Percentiles rank a stretch among this genome's conserved stretches.
Conservation (phyloP, 495 filamentous ascomycete species). For the Penicillium lagena region DNA sequence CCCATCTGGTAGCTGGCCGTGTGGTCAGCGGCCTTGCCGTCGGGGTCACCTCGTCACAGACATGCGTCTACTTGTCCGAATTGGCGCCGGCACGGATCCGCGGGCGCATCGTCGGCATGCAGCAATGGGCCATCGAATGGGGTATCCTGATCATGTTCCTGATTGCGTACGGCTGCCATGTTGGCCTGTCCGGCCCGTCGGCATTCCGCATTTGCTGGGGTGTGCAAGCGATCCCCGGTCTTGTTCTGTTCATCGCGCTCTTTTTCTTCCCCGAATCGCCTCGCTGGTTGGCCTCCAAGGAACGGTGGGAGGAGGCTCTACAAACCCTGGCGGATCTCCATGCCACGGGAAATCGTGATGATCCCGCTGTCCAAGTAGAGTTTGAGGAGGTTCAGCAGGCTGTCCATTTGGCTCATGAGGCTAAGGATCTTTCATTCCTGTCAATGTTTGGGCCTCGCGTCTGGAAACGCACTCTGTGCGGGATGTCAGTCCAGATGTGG, state of each 20-base stretch:
- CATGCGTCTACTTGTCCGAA: conserved; percentile 77
- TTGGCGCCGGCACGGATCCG: conserved; percentile 60
- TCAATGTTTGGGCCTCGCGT: conserved; percentile 54
- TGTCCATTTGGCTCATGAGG: conserved; percentile 40
- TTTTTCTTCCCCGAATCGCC: conserved; percentile 69
- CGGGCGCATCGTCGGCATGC: conserved; percentile 66
- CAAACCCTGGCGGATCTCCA: conserved; percentile 64
- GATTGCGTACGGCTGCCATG: conserved; percentile 56
- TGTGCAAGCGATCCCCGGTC: conserved; percentile 61
- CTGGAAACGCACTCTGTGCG: conserved; percentile 67
- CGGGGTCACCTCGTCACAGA: conserved; percentile 70
- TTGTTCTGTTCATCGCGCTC: conserved; percentile 57
- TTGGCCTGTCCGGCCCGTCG: conserved; percentile 39
- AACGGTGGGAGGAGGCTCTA: conserved; percentile 61
- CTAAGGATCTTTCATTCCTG: conserved; percentile 52
- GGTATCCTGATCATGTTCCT: conserved; percentile 60
- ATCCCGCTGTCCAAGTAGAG: conserved; percentile 65
- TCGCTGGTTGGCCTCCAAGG: conserved; percentile 65
- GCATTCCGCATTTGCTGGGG: conserved; percentile 71
- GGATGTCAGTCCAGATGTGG: conserved; percentile 60
- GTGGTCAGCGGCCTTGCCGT: conserved; percentile 67
- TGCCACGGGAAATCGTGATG: conserved; percentile 53
- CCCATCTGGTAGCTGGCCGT: conserved; percentile 62
- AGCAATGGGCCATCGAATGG: conserved; percentile 72
- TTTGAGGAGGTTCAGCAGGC: conserved; percentile 68